phyloP scores from a whole-genome alignment of 2,329 filamentous ascomycete genomes.

The Stenocarpella maydis region DNA sequence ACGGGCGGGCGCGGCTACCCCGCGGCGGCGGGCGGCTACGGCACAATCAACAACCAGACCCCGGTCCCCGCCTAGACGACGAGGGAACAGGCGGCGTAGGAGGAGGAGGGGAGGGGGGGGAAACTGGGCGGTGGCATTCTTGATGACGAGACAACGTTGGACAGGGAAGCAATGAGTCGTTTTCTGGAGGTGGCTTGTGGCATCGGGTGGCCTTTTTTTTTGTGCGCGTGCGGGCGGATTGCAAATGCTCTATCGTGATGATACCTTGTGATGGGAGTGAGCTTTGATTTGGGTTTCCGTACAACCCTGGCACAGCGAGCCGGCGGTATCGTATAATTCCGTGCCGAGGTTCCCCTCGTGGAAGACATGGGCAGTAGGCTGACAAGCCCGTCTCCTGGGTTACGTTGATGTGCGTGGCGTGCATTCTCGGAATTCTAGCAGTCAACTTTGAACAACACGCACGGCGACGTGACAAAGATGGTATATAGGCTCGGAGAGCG shows the following conservation, averaged over 20 bases:
- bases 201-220: neutral
- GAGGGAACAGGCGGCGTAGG: neutral
- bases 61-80: neutral
- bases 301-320: too few relatives aligned
- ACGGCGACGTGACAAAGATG: neutral
- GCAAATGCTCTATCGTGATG: neutral
- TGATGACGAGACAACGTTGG: too few relatives aligned
- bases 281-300: neutral
- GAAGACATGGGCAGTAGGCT: neutral
- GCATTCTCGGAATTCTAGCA: neutral
- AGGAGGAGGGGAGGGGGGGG: neutral
- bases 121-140: neutral
- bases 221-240: neutral
- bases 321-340: neutral
- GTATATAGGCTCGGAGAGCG: neutral
- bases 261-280: neutral
- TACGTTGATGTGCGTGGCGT: neutral
- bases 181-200: neutral
- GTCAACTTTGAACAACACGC: neutral
- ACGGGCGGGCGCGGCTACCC: slow-evolving; percentile 71
- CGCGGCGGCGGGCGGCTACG: slow-evolving; percentile 30
- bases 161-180: too few relatives aligned
- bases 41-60: slow-evolving; percentile 27
- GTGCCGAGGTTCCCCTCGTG: neutral
- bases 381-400: too few relatives aligned